Percentiles rank a stretch among this genome's conserved stretches.
These are phyloP conservation scores for Phytomonas sp. DNA, from an alignment of 208 protist species.

Conservation along the genomic window DNA sequence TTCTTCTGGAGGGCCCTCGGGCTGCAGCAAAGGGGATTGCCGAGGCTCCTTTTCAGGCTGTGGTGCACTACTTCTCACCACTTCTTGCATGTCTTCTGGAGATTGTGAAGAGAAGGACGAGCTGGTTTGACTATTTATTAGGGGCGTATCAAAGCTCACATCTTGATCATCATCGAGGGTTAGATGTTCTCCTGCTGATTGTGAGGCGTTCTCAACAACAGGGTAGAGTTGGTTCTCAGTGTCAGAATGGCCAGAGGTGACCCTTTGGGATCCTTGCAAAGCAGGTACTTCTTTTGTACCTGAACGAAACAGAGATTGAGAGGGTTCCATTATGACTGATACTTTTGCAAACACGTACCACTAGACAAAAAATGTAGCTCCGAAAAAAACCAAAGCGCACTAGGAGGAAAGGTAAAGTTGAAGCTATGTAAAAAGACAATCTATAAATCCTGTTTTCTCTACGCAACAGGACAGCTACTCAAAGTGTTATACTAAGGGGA, in stretches of 20 bases:
- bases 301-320: not conserved
- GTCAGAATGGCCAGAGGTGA: not conserved
- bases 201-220: not conserved
- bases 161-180: not conserved
- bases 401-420: not conserved
- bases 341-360: not conserved
- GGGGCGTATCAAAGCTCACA: not conserved
- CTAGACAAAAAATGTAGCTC: not conserved
- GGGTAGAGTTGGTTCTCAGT: not conserved
- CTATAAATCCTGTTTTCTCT: constrained; percentile 5
- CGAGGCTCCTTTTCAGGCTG: not conserved
- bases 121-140: not conserved
- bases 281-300: not conserved
- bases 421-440: not conserved
- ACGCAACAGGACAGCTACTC: not conserved
- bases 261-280: not conserved
- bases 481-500: constrained; percentile 7
- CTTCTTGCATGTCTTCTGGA: not conserved
- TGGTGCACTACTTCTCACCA: not conserved
- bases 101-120: not conserved
- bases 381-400: not conserved
- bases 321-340: not conserved
- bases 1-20: not conserved
- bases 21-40: not conserved
- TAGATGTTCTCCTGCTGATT: not conserved